Conservation (phyloP, 257 asterid genomes). For the Rauvolfia tetraphylla region DNA sequence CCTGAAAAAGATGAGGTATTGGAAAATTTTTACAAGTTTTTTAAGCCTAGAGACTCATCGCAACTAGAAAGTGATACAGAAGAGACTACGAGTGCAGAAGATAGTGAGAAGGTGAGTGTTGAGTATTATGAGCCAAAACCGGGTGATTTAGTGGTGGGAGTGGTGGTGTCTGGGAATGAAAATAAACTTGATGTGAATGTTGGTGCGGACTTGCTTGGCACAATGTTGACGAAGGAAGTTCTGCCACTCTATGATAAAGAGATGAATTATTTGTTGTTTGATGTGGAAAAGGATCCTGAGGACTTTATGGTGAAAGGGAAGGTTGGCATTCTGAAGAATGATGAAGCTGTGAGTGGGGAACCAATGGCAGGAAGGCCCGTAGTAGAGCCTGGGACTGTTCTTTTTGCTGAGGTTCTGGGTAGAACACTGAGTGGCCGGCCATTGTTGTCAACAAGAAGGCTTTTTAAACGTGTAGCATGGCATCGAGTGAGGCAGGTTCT, state of each 20-base stretch:
- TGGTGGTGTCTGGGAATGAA: constrained; percentile 89
- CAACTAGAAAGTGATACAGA: constrained; percentile 37
- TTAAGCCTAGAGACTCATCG: constrained; percentile 37
- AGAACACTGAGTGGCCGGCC: constrained; percentile 97
- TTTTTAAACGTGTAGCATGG: constrained; percentile 76
- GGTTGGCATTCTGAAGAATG: constrained; percentile 66
- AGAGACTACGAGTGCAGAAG: constrained; percentile 27
- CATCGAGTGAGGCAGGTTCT: constrained; percentile 99
- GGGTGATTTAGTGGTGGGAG: constrained; percentile 88
- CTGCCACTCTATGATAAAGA: constrained; percentile 87
- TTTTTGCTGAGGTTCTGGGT: constrained; percentile 92
- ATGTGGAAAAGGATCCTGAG: constrained; percentile 58
- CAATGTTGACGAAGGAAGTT: constrained; percentile 92
- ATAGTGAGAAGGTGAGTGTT: constrained; percentile 33
- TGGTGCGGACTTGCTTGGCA: constrained; percentile 79
- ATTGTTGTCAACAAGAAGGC: constrained; percentile 67
- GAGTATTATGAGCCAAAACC: constrained; percentile 86
- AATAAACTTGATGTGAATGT: constrained; percentile 89
- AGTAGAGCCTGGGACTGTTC: constrained; percentile 75
- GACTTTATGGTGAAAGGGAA: constrained; percentile 62
- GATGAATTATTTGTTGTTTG: constrained; percentile 65
- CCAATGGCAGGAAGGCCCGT: constrained; percentile 61
- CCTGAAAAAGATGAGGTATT: constrained; percentile 55
- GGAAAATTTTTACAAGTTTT: constrained; percentile 72
- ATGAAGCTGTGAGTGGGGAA: constrained; percentile 51